These are phyloP conservation scores for Phytophthora colocasiae DNA, from an alignment of 352 stramenopile genomes.

Conservation along the genomic window DNA sequence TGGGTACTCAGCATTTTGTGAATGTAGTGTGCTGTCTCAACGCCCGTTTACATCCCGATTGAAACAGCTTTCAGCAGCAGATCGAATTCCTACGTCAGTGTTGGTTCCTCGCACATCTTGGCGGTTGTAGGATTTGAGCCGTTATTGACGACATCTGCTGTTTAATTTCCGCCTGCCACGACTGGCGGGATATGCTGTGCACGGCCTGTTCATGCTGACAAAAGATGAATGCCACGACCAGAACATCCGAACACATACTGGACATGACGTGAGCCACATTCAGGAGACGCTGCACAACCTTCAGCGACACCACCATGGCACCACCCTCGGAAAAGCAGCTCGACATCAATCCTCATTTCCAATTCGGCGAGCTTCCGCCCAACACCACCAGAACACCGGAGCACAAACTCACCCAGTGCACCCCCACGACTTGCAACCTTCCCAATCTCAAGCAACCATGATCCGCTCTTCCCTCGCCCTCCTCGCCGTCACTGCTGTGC, in stretches of 20 bases:
- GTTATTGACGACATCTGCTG: not conserved
- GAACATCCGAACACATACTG: not conserved
- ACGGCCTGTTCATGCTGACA: not conserved
- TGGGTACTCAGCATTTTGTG: not conserved
- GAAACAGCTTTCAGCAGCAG: not conserved
- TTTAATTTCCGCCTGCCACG: not conserved
- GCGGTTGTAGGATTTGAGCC: not conserved
- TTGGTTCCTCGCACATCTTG: slow-evolving; percentile 3
- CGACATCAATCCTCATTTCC: not conserved
- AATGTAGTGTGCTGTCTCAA: not conserved
- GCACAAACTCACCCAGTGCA: not conserved
- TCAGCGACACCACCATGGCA: not conserved
- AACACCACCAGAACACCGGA: not conserved
- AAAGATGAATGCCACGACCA: not conserved
- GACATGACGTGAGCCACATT: slow-evolving; percentile 9
- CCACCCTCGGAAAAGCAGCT: not conserved
- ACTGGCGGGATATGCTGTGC: slow-evolving; percentile 2
- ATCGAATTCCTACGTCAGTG: not conserved
- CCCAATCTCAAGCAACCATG: slow-evolving; percentile 2
- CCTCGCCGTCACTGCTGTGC: slow-evolving; percentile 4
- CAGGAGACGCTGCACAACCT: not conserved
- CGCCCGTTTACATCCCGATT: not conserved
- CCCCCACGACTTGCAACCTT: not conserved
- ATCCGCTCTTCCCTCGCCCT: slow-evolving; percentile 2
- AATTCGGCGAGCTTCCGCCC: not conserved